A percentile compares a stretch with the other conserved stretches of the same genome.
phyloP scores from a whole-genome alignment of 768 basidiomycete species.

The Tubosaeta sp. region DNA sequence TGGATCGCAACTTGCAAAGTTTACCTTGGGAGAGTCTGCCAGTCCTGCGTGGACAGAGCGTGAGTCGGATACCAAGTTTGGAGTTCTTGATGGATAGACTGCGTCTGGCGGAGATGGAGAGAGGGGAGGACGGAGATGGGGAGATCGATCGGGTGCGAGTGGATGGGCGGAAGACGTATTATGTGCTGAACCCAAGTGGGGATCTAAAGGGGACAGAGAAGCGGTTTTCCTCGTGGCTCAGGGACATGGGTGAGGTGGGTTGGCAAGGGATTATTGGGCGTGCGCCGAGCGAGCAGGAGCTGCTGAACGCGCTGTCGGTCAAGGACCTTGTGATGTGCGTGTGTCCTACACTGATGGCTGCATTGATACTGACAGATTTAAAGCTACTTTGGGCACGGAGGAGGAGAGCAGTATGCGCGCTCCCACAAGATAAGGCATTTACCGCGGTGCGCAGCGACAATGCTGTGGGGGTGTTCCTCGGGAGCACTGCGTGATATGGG shows the following conservation, averaged over 20 bases:
- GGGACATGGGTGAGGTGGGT: slow-evolving; percentile 63
- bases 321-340: slow-evolving; percentile 91
- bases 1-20: slow-evolving; percentile 85
- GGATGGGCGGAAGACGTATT: slow-evolving; percentile 69
- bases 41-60: slow-evolving; percentile 72
- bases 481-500: slow-evolving; percentile 87
- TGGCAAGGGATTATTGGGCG: slow-evolving; percentile 83
- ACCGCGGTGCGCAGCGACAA: slow-evolving; percentile 82
- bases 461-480: slow-evolving; percentile 99
- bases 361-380: slow-evolving; percentile 1
- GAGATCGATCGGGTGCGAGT: slow-evolving; percentile 48
- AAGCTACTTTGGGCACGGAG: slow-evolving; percentile 97
- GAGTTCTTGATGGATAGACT: slow-evolving; percentile 86
- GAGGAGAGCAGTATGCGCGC: slow-evolving; percentile 90
- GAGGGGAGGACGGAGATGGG: slow-evolving; percentile 13
- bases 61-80: slow-evolving; percentile 90
- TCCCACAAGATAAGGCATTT: slow-evolving; percentile 82
- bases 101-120: slow-evolving; percentile 50
- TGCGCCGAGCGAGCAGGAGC: slow-evolving; percentile 78
- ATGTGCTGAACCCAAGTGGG: slow-evolving; percentile 88
- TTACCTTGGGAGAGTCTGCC: slow-evolving; percentile 97
- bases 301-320: slow-evolving; percentile 63
- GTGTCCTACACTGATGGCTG: background rate
- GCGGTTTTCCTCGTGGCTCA: slow-evolving; percentile 75
- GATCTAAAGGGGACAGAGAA: slow-evolving; percentile 83